Percentiles rank a stretch among this genome's conserved stretches.
phyloP scores from a whole-genome alignment of 805 yeast genomes.

The Sugiyamaella boreocaroliniensis region DNA sequence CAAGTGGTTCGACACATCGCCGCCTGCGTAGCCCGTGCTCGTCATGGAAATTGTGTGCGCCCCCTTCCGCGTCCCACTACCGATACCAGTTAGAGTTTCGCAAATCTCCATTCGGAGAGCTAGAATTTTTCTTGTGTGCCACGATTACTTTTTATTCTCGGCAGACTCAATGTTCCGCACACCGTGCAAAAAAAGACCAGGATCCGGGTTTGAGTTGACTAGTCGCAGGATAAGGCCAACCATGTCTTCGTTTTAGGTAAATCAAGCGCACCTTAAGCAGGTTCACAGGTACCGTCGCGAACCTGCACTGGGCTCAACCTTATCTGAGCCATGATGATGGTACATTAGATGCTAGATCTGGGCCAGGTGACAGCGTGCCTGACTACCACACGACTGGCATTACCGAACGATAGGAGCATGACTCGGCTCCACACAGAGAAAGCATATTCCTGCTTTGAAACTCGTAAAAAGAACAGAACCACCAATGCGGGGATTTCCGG shows the following conservation, averaged over 20 bases:
- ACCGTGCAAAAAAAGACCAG: background rate
- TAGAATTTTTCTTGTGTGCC: background rate
- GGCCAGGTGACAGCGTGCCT: too few relatives aligned
- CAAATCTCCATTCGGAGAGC: background rate
- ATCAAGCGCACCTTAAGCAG: background rate
- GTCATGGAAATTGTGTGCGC: background rate
- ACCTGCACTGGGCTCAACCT: background rate
- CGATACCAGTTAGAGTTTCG: background rate
- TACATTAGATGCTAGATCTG: background rate
- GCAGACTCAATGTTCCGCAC: background rate
- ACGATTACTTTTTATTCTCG: background rate
- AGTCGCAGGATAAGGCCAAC: background rate
- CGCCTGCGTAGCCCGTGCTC: too few relatives aligned
- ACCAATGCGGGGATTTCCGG: too few relatives aligned
- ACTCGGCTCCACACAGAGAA: too few relatives aligned
- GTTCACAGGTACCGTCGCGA: background rate
- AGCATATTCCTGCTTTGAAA: too few relatives aligned
- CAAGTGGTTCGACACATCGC: too few relatives aligned
- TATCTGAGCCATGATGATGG: background rate
- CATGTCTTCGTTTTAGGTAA: background rate
- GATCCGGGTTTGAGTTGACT: too few relatives aligned
- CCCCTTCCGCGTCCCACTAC: background rate
- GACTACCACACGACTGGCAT: too few relatives aligned
- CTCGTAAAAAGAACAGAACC: too few relatives aligned
- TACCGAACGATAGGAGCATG: too few relatives aligned